Evolutionary conservation across 2,329 filamentous ascomycete genomes (phyloP), one percentile per base, ranked within the genome.

Genomic region (Sporothrix curviconia): DNA sequence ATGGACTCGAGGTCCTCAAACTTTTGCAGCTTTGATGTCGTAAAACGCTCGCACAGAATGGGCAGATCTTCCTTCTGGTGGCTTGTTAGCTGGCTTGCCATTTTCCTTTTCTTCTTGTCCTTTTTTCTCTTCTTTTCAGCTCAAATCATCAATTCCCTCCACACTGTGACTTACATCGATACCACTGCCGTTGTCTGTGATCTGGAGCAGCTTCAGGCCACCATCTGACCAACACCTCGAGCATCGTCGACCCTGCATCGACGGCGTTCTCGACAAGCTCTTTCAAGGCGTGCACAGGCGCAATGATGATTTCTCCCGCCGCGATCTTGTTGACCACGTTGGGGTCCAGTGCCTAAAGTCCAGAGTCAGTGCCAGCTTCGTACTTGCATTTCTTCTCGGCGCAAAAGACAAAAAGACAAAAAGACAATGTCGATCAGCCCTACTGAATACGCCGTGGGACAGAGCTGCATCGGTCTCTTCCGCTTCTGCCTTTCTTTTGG

Each of bases 241-340:
- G 76, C 2, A 87, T 84, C 0, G 94, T 97, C 3, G 94, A 89
- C 5, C 94, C 92, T n/a, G 95, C 94, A 73, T 99, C 95, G 15
- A 99, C 91, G 4, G 94, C 87, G 66, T 99, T 99, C 70, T 99
- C 94, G 12, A 99, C 91, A 51, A 99, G 77, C 70, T 99, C 94
- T 72, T 99, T 99, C 58, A 99, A 73, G 3, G 95, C 94, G 71
- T 99, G 90, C 28, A 96, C 91, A 0, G 94, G 95, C 2, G 94
- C 92, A 50, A 99, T 91, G 60, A 99, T 99, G 66, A 99, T 99
- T 71, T 99, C 94, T 19, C 94, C 94, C 0, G 94, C 94, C 1
- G 94, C 94, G 64, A 99, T 99, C 71, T 97, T 99, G 77, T 97
- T 99, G 63, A 99, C 89, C 22, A 99, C 94, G 74, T 94, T 87